Evolutionary conservation across 768 basidiomycete species (phyloP).

Genomic region (Sporobolomyces roseus): DNA sequence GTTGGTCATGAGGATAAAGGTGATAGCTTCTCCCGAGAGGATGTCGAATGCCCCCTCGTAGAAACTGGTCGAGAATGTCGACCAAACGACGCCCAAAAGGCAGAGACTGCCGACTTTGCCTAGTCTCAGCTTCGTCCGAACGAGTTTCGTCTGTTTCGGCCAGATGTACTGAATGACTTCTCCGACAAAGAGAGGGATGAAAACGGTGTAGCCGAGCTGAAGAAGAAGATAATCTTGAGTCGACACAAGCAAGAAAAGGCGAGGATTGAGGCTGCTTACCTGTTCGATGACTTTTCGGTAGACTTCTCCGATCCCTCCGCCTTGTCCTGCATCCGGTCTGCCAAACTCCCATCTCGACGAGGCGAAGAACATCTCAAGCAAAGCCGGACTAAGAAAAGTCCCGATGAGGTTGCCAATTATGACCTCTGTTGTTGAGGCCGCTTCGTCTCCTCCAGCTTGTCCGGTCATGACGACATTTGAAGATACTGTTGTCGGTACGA

Average conservation of each 20-base stretch:
- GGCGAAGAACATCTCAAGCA: slow-evolving; percentile 40
- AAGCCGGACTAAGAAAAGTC: slow-evolving; percentile 46
- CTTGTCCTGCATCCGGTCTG: slow-evolving; percentile 40
- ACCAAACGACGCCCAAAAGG: slow-evolving; percentile 46
- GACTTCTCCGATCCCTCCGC: slow-evolving; percentile 37
- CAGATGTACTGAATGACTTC: slow-evolving; percentile 45
- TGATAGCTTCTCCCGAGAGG: slow-evolving; percentile 32
- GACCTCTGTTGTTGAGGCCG: slow-evolving; percentile 47
- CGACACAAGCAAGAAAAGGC: not conserved
- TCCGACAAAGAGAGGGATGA: slow-evolving; percentile 47
- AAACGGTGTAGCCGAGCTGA: slow-evolving; percentile 46
- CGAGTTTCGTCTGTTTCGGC: slow-evolving; percentile 42
- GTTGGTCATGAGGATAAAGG: slow-evolving; percentile 24
- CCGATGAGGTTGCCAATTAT: slow-evolving; percentile 47
- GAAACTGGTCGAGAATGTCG: slow-evolving; percentile 44
- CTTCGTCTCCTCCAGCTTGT: slow-evolving; percentile 46
- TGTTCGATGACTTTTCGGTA: slow-evolving; percentile 45
- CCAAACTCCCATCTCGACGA: slow-evolving; percentile 26
- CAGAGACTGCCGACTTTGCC: slow-evolving; percentile 45
- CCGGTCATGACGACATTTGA: slow-evolving; percentile 48
- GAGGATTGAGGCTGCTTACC: slow-evolving; percentile 39
- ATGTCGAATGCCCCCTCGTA: slow-evolving; percentile 44
- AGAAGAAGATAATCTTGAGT: not conserved
- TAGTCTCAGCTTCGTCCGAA: slow-evolving; percentile 37
- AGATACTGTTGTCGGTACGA: slow-evolving; percentile 35